Evolutionary conservation across 2,329 filamentous ascomycete species (phyloP).

Genomic region (Coleophoma eucalyptorum): DNA sequence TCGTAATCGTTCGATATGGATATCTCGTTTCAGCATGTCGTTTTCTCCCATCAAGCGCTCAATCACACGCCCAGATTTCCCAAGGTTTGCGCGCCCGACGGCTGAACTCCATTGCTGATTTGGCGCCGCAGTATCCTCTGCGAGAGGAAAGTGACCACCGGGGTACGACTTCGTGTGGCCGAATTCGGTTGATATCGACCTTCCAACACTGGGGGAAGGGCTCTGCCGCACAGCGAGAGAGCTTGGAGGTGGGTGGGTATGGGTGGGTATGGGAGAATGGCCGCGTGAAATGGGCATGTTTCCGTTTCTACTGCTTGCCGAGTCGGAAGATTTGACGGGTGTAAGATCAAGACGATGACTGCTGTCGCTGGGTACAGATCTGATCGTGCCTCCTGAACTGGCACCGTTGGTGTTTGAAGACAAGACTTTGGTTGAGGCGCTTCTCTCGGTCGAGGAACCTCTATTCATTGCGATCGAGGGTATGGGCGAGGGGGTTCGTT

Average conservation of each 20-base stretch:
- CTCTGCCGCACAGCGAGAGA: conserved; percentile 18
- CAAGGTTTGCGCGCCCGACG: conserved; percentile 65
- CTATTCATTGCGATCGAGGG: conserved; percentile 24
- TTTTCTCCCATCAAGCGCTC: conserved; percentile 80
- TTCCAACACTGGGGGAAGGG: conserved; percentile 13
- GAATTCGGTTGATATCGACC: conserved; percentile 26
- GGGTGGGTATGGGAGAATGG: conserved; percentile 9
- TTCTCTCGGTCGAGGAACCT: conserved; percentile 4
- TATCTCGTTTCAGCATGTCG: conserved; percentile 70
- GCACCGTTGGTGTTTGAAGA: conserved; percentile 5
- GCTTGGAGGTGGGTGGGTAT: conserved; percentile 7
- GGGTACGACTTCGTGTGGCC: conserved; percentile 18
- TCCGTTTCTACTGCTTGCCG: conserved; percentile 8
- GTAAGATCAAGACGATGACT: background rate
- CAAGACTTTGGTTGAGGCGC: conserved; percentile 7
- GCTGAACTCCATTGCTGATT: conserved; percentile 55
- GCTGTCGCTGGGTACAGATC: conserved; percentile 21
- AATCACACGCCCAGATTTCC: conserved; percentile 75
- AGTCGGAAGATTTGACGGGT: conserved; percentile 8
- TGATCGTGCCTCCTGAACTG: conserved; percentile 14
- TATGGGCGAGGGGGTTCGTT: conserved; percentile 20
- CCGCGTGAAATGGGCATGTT: conserved; percentile 16
- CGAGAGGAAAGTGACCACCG: conserved; percentile 12
- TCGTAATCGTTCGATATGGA: conserved; percentile 60
- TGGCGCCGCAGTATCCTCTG: conserved; percentile 9